A percentile compares a stretch with the other conserved stretches of the same genome.
These are phyloP conservation scores for Monosporascus sp. DNA, from an alignment of 2,329 filamentous ascomycete genomes.

Conservation along the genomic window DNA sequence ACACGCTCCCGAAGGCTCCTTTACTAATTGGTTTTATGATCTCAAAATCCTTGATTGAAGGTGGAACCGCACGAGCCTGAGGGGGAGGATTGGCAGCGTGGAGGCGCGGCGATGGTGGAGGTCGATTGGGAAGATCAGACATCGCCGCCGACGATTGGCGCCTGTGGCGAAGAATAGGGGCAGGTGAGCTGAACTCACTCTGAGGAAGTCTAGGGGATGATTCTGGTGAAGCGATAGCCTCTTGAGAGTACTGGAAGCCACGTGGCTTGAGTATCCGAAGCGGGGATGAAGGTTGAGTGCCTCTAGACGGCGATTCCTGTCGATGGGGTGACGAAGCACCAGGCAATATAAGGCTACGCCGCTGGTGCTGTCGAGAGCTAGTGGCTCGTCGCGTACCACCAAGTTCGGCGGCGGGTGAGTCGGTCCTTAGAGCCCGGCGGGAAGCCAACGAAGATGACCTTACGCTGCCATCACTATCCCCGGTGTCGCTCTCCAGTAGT, in stretches of 20 bases:
- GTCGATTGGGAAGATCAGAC: slow-evolving; percentile 60
- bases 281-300: slow-evolving; percentile 73
- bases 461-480: slow-evolving; percentile 83
- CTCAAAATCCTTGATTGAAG: slow-evolving; percentile 98
- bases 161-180: slow-evolving; percentile 63
- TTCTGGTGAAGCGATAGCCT: slow-evolving; percentile 75
- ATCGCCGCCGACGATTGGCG: slow-evolving; percentile 88
- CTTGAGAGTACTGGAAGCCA: slow-evolving; percentile 51
- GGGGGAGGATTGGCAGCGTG: slow-evolving; percentile 71
- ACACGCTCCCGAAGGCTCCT: slow-evolving; percentile 96
- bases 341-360: slow-evolving; percentile 79
- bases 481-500: slow-evolving; percentile 76
- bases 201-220: slow-evolving; percentile 81
- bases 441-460: slow-evolving; percentile 74
- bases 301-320: slow-evolving; percentile 82
- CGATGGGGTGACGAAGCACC: slow-evolving; percentile 73
- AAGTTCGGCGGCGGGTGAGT: slow-evolving; percentile 87
- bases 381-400: slow-evolving; percentile 69
- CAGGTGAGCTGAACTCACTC: slow-evolving; percentile 76
- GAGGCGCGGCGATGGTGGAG: slow-evolving; percentile 78
- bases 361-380: slow-evolving; percentile 77
- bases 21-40: slow-evolving; percentile 99
- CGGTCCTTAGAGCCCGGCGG: slow-evolving; percentile 63
- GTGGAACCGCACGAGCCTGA: slow-evolving; percentile 81
- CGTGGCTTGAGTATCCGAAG: slow-evolving; percentile 81